Percentiles rank a stretch among this genome's conserved stretches.
Conservation (phyloP, 768 basidiomycete genomes). For the Vararia minispora region DNA sequence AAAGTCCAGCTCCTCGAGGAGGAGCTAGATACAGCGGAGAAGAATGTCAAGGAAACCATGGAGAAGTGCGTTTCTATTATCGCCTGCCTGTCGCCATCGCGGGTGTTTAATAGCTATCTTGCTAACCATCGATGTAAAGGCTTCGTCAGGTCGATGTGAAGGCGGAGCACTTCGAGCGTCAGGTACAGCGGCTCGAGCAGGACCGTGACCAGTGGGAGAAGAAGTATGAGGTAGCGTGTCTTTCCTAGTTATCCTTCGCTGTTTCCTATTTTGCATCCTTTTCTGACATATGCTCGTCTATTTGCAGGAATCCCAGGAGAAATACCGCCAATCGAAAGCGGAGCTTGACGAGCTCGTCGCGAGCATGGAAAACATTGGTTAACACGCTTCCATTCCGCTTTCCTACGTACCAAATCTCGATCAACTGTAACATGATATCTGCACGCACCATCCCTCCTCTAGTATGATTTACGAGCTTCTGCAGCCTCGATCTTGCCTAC, state of each 20-base stretch:
- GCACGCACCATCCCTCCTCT: too few species aligned
- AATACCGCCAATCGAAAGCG: constrained; percentile 60
- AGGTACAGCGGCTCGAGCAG: constrained; percentile 74
- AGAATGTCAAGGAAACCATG: constrained; percentile 91
- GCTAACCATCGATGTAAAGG: constrained; percentile 32
- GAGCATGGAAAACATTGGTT: constrained; percentile 74
- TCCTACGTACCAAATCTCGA: too few species aligned
- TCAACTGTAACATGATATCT: too few species aligned
- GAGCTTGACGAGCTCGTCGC: constrained; percentile 79
- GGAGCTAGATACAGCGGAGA: constrained; percentile 91
- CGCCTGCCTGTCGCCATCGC: not conserved
- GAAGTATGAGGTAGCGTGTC: constrained; percentile 77
- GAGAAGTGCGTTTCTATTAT: constrained; percentile 74
- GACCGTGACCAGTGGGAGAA: constrained; percentile 92
- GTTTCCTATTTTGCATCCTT: not conserved
- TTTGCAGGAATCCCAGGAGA: constrained; percentile 53
- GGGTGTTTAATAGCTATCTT: constrained; percentile 4
- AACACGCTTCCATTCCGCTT: too few species aligned
- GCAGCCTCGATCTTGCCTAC: too few species aligned
- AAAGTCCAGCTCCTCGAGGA: constrained; percentile 92
- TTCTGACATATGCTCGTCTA: constrained; percentile 6
- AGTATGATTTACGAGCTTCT: too few species aligned
- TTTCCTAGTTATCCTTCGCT: not conserved
- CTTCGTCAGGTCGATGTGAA: constrained; percentile 96
- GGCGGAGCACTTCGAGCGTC: constrained; percentile 96